A percentile compares a stretch with the other conserved stretches of the same genome.
Conservation (phyloP, 2,329 filamentous ascomycete genomes). For the Microsporum canis region DNA sequence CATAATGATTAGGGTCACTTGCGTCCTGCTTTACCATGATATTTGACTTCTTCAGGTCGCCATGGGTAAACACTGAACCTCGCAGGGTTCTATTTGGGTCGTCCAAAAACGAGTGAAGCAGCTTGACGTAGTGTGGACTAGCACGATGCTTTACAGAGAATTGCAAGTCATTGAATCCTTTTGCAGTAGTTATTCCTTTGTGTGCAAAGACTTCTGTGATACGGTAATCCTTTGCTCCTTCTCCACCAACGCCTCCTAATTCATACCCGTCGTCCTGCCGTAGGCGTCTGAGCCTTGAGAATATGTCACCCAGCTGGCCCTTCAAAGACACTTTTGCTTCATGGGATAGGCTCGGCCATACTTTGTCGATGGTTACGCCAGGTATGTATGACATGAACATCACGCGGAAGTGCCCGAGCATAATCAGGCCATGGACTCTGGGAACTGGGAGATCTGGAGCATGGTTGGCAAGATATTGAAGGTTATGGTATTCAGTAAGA, state of each 20-base stretch:
- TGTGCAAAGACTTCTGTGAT: conserved; percentile 15
- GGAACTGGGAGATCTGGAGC: conserved; percentile 20
- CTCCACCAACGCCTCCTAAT: conserved; percentile 20
- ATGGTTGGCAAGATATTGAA: conserved; percentile 19
- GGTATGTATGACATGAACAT: conserved; percentile 23
- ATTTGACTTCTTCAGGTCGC: conserved; percentile 9
- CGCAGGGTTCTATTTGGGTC: conserved; percentile 1
- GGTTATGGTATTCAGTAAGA: conserved; percentile 20
- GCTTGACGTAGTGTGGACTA: conserved; percentile 17
- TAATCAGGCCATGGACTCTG: conserved; percentile 21
- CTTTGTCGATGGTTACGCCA: conserved; percentile 16
- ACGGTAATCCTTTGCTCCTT: conserved; percentile 20
- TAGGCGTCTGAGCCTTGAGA: conserved; percentile 16
- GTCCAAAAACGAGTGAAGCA: conserved; percentile 18
- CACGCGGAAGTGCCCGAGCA: conserved; percentile 16
- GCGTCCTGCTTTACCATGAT: conserved; percentile 8
- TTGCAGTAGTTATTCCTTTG: conserved; percentile 18
- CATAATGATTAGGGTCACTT: conserved; percentile 5
- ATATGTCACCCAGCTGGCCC: conserved; percentile 14
- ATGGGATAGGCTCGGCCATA: conserved; percentile 17
- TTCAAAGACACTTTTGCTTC: conserved; percentile 14
- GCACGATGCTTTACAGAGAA: conserved; percentile 17
- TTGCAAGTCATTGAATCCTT: conserved; percentile 17
- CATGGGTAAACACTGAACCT: conserved; percentile 12
- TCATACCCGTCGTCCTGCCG: conserved; percentile 7